Base-by-base conservation (phyloP, 1,284 basidiomycete species). In the Ceratobasidium sp. region DNA sequence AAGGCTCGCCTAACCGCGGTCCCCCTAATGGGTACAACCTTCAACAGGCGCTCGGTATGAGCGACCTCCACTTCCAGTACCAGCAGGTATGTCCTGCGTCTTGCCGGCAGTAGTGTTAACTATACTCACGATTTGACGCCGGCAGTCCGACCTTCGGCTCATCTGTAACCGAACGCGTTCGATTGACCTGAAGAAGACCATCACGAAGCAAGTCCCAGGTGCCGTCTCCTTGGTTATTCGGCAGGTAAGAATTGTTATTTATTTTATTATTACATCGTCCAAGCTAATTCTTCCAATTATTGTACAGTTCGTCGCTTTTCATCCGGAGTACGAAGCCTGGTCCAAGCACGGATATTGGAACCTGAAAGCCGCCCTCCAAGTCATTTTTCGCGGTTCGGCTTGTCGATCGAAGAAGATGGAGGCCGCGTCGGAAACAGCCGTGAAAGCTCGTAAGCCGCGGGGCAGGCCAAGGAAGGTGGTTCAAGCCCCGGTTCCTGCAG, bases 321-420 rank as follows among this genome's bases (percentile, higher is more conserved):
- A 61, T 17, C 26, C 26, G 33, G 59, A 61, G 33, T 61, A 42
- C 38, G 59, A 61, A 20, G 26, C 33, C 38, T 61, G 59, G 59
- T 38, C 33, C 17, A 61, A 61, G 20, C 40, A 61, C 59, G 59
- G 59, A 1, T 61, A 15, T 17, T 61, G 59, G 59, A 61, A 61
- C 38, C 2, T 61, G 4, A 1, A n/a, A 38, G 59, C 59, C 17
- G 59, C 33, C 38, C 4, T 38, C 15, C 28, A 61, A 20, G 33
- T 61, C 38, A 61, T 61, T 15, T 38, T 61, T 20, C 59, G 38
- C 4, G 3, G 3, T 12, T 61, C 38, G 17, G 28, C 59, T 4
- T 33, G 59, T 2, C 5, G 15, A 15, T 13, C 9, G 2, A 1
- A 61, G 59, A 61, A 42, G 38, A 9, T 42, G 17, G 2, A 4